These are phyloP conservation scores for Chlorella sp. DNA, from an alignment of 139 green algal species.

Conservation along the genomic window DNA sequence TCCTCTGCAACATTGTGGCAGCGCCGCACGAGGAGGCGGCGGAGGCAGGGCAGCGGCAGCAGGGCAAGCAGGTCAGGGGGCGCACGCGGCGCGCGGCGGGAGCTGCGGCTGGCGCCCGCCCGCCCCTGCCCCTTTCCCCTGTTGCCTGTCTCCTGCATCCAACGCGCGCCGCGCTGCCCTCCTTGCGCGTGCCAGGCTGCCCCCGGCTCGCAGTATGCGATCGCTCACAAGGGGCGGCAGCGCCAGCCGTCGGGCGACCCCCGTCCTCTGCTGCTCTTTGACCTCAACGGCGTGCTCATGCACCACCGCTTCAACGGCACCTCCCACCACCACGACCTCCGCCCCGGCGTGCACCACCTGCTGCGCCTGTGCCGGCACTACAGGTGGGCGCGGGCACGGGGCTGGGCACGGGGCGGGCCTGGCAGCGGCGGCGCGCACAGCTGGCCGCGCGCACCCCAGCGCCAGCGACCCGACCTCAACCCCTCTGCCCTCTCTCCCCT, in stretches of 20 bases:
- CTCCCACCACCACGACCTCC: conserved; percentile 28
- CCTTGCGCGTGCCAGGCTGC: background rate
- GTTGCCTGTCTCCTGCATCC: background rate
- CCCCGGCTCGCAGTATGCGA: conserved; percentile 12
- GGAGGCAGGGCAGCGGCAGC: background rate
- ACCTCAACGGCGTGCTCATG: conserved; percentile 53
- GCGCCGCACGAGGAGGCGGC: background rate
- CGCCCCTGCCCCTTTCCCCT: background rate
- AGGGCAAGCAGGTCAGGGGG: background rate
- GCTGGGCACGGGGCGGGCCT: background rate
- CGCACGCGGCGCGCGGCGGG: background rate
- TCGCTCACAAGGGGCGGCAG: conserved; percentile 14
- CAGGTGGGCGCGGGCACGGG: background rate
- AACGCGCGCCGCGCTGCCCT: background rate
- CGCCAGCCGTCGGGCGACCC: background rate
- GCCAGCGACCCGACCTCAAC: no score
- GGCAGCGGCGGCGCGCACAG: no score
- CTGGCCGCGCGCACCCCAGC: no score
- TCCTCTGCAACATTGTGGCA: conserved; percentile 25
- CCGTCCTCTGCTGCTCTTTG: conserved; percentile 41
- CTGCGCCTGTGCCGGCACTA: conserved; percentile 38
- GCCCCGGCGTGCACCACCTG: conserved; percentile 36
- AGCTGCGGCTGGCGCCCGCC: background rate
- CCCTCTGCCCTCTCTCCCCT: no score
- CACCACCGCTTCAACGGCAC: conserved; percentile 30